Evolutionary conservation across 306 rosid genomes (phyloP), one percentile per base, ranked within the genome.

Genomic region (Astragalus glycyphyllos): DNA sequence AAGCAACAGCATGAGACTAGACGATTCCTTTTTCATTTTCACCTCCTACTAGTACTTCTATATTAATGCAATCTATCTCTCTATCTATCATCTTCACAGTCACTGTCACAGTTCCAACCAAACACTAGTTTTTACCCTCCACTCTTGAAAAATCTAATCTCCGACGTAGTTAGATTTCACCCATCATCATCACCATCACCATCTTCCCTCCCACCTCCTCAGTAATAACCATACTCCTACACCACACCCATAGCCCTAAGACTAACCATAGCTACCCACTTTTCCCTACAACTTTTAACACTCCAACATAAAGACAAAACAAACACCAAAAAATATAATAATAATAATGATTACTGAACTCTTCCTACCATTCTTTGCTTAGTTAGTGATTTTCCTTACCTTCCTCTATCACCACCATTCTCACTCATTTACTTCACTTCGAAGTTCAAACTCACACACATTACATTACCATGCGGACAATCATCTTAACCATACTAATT

Each of bases 11-110:
- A 34, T 58, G 29, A 29, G 7, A 38, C 11, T 8, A n/a, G n/a
- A n/a, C n/a, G n/a, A n/a, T 54, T 58, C 48, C 51, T 23, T 77
- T 77, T 75, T 17, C 54, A 47, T 57, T 59, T 50, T 71, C 79
- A 46, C 29, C 42, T 6, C 14, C 23, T 20, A 5, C 11, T 26
- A 8, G 0, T 4, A 2, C 31, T 26, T 4, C 31, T 1, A 26
- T n/a, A n/a, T n/a, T n/a, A 26, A 26, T 26, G 31, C 31, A 26
- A 7, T 34, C 65, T n/a, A n/a, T n/a, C n/a, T n/a, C n/a, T n/a
- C n/a, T n/a, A n/a, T n/a, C n/a, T 58, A 35, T 15, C 65, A 31
- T 4, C 15, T 29, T 26, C 74, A 48, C 29, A 32, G 2, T 16
- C 58, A 76, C 70, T 2, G 10, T 38, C 80, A 17, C 54, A 16